Base-by-base conservation (phyloP, 2,329 filamentous ascomycete genomes). In the Aspergillus floridensis region DNA sequence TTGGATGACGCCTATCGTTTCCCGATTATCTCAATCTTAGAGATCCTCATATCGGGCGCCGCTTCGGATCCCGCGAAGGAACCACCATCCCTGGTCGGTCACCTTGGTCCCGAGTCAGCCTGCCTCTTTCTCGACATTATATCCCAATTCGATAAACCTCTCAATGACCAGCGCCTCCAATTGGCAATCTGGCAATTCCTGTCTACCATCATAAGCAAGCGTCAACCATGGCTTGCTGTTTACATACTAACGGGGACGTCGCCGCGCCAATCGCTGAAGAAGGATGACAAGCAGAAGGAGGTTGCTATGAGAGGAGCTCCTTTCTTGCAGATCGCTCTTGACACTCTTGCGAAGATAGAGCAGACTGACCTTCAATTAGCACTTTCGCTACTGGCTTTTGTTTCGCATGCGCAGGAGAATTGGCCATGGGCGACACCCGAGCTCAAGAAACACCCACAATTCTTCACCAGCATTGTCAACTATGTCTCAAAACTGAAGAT, bases 181-280 rank as follows among this genome's bases (percentile, higher is more conserved):
- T 84, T 86, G 47, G 81, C 82, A 7, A 88, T 92, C 21, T 99
- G 93, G 95, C 86, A 85, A 58, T 88, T 99, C 69, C 86, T 98
- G 56, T 90, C 93, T 2, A 88, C 89, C 3, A 88, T 98, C 50
- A 85, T 99, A 61, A 89, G 90, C 65, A 93, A 92, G 72, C 88
- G 92, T 63, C 95, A 99, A 72, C 93, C 96, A 71, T 98, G 93
- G 91, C 91, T 99, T 79, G 91, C 93, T 0, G 91, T 96, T 62
- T 96, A 93, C 70, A 82, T 99, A 8, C 85, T 98, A 44, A 97
- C 92, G 6, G 95, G 93, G 22, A 89, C 88, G 70, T 92, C 92
- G 0, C 92, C 93, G 4, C 86, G 90, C 62, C 87, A 95, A 66
- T 85, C 89, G 5, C 79, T 92, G 69, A 86, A 86, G 58, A 70